Evolutionary conservation across 176 grass and related monocot genomes (phyloP).

Genomic region (Echinochloa phyllopogon): DNA sequence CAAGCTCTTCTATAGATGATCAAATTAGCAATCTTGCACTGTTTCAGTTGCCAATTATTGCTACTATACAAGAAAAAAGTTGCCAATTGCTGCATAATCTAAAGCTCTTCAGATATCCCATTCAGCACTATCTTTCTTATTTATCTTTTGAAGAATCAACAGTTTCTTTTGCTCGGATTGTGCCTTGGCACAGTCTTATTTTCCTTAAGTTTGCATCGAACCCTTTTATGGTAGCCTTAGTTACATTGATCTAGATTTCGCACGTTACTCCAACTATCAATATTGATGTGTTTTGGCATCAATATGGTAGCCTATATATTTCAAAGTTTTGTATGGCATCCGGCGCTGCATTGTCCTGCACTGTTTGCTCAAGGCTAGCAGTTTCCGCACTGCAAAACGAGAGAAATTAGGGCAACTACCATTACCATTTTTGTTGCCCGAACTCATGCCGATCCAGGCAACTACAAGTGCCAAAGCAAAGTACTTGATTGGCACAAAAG

Average conservation of each 20-base stretch:
- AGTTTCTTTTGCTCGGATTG: not conserved
- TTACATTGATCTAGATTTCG: not conserved
- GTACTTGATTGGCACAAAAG: conserved; percentile 30
- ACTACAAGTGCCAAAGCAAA: not conserved
- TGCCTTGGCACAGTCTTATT: not conserved
- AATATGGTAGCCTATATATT: no score
- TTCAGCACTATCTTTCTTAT: conserved; percentile 7
- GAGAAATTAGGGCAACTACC: not conserved
- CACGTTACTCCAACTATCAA: not conserved
- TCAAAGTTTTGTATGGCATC: not conserved
- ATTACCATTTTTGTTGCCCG: not conserved
- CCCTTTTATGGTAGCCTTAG: not conserved
- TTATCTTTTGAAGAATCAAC: not conserved
- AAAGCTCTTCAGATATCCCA: not conserved
- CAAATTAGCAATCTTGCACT: not conserved
- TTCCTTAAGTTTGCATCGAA: not conserved
- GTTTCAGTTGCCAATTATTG: not conserved
- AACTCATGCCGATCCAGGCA: not conserved
- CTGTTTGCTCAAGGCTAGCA: not conserved
- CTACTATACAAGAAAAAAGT: no score
- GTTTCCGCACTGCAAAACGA: not conserved
- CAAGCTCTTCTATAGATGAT: not conserved
- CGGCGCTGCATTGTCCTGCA: not conserved
- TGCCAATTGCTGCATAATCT: conserved; percentile 11
- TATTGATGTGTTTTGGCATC: not conserved